phyloP scores from a whole-genome alignment of 495 filamentous ascomycete genomes.

The Geoglossum glabrum region DNA sequence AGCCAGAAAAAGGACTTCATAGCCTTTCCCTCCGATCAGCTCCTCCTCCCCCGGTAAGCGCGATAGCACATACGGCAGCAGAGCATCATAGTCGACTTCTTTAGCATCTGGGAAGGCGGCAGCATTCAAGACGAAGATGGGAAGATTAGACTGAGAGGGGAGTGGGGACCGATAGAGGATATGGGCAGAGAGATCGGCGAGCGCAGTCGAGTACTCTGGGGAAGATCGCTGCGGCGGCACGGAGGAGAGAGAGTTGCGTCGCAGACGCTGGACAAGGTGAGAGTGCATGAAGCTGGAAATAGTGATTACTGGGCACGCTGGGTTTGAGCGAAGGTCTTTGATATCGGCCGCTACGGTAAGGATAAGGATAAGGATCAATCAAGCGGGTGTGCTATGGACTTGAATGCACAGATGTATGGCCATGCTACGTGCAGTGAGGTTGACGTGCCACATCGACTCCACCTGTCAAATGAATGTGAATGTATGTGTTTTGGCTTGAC shows the following conservation, averaged over 20 bases:
- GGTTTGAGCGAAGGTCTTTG: background rate
- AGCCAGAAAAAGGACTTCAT: conserved; percentile 36
- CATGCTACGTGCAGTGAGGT: background rate
- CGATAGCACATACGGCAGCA: conserved; percentile 36
- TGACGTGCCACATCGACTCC: background rate
- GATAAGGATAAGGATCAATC: background rate
- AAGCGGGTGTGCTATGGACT: too few species aligned
- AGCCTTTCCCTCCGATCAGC: conserved; percentile 26
- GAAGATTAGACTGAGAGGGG: conserved; percentile 23
- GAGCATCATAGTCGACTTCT: conserved; percentile 29
- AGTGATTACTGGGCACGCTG: background rate
- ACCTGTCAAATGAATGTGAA: background rate
- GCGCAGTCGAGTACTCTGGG: conserved; percentile 19
- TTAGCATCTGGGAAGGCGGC: conserved; percentile 33
- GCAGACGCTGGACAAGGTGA: conserved; percentile 1
- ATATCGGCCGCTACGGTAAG: background rate
- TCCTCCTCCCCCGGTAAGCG: conserved; percentile 33
- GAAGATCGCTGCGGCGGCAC: conserved; percentile 16
- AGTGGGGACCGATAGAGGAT: conserved; percentile 32
- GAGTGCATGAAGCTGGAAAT: background rate
- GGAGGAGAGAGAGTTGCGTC: background rate
- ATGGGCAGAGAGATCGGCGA: conserved; percentile 21
- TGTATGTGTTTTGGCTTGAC: background rate
- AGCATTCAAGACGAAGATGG: conserved; percentile 31
- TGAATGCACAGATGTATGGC: background rate